A percentile compares a stretch with the other conserved stretches of the same genome.
phyloP scores from a whole-genome alignment of 75 land plant species.

The Ceratopteris richardii region DNA sequence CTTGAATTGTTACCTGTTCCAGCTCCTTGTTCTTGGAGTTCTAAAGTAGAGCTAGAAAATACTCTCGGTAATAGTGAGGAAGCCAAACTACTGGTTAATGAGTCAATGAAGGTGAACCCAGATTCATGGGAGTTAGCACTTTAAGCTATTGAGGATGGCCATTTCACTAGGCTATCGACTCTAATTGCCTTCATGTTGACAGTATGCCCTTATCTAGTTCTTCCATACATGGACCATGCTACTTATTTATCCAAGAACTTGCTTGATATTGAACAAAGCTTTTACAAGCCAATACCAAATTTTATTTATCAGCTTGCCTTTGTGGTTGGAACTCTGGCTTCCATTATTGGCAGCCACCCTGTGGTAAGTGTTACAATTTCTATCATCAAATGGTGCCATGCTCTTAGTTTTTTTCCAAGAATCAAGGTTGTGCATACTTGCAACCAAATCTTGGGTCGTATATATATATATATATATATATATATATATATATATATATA shows the following conservation, averaged over 20 bases:
- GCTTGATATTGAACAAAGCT: slow-evolving; percentile 10
- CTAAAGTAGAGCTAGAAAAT: no score
- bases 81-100: no score
- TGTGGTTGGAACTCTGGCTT: slow-evolving; percentile 67
- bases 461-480: no score
- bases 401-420: slow-evolving; percentile 72
- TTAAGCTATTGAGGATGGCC: no score
- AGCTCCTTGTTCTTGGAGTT: no score
- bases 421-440: slow-evolving; percentile 77
- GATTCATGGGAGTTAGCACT: no score
- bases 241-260: slow-evolving; percentile 61
- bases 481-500: no score
- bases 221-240: slow-evolving; percentile 75
- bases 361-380: slow-evolving; percentile 76
- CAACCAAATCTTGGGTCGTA: slow-evolving; percentile 57
- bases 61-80: no score
- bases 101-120: no score
- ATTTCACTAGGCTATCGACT: slow-evolving; percentile 62
- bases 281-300: slow-evolving; percentile 26
- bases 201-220: slow-evolving; percentile 57
- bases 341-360: slow-evolving; percentile 77
- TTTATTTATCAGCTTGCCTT: slow-evolving; percentile 71
- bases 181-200: slow-evolving; percentile 66
- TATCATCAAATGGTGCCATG: slow-evolving; percentile 60
- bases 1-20: no score